Conservation (phyloP, 441 rosid genomes). For the Dalechampia spathulata region DNA sequence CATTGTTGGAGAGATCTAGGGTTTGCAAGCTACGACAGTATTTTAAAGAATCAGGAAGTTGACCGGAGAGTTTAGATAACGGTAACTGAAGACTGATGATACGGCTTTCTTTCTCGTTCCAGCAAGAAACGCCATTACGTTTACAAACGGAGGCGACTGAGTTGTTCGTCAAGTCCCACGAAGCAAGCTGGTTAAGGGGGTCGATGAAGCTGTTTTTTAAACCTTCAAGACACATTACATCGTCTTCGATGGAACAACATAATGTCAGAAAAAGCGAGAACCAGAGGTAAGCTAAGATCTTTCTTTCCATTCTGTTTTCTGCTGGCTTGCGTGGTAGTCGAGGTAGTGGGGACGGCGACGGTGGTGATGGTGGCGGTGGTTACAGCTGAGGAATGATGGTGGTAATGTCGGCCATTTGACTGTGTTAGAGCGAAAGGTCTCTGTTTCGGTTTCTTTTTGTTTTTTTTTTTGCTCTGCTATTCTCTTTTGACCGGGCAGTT, state of each 20-base stretch:
- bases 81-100: conserved; percentile 44
- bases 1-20: conserved; percentile 61
- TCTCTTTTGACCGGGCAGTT: no score
- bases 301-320: neutral
- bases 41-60: conserved; percentile 52
- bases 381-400: no score
- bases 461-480: no score
- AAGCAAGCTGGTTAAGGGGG: conserved; percentile 39
- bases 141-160: conserved; percentile 42
- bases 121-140: conserved; percentile 64
- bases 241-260: conserved; percentile 34
- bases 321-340: neutral
- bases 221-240: conserved; percentile 52
- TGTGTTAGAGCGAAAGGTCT: no score
- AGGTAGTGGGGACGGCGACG: neutral
- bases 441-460: no score
- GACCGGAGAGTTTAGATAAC: conserved; percentile 49
- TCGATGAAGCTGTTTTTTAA: conserved; percentile 32
- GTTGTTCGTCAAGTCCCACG: conserved; percentile 62
- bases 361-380: neutral
- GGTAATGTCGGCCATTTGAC: no score
- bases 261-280: neutral
- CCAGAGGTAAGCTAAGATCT: neutral
- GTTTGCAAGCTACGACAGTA: conserved; percentile 59
- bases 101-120: conserved; percentile 73